phyloP scores from a whole-genome alignment of 768 basidiomycete genomes.

The Rhodocollybia butyracea region DNA sequence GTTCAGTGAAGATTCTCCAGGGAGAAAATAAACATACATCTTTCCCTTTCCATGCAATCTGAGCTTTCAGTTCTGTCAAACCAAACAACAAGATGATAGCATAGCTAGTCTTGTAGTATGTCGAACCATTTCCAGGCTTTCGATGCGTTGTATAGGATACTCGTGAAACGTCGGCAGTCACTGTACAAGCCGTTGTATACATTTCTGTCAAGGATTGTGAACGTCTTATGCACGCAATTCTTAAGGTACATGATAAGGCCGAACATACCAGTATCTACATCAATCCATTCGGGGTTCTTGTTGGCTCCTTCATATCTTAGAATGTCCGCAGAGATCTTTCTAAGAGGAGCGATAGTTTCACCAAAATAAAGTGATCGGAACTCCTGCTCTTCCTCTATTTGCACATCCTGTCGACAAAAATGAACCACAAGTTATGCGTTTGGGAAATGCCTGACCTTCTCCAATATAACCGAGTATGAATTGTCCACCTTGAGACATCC shows the following conservation, averaged over 20 bases:
- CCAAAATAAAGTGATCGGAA: not conserved
- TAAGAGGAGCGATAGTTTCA: not conserved
- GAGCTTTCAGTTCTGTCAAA: conserved; percentile 49
- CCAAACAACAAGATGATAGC: conserved; percentile 51
- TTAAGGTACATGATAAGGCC: not conserved
- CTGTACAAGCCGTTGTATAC: conserved; percentile 20
- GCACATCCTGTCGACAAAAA: not conserved
- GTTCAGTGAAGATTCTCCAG: not conserved
- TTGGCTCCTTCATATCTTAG: not conserved
- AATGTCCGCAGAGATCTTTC: not conserved
- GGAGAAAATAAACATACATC: conserved; percentile 30
- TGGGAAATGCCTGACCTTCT: conserved; percentile 17
- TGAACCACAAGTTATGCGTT: not conserved
- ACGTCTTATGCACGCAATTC: not conserved
- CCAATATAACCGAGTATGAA: conserved; percentile 25
- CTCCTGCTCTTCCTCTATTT: not conserved
- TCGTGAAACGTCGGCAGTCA: conserved; percentile 23
- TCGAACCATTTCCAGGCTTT: not conserved
- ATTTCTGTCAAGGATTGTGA: conserved; percentile 11
- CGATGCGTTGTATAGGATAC: not conserved
- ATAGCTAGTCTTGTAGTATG: conserved; percentile 30
- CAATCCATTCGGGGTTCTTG: not conserved
- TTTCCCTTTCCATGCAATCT: conserved; percentile 50
- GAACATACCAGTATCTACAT: not conserved
- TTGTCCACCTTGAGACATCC: conserved; percentile 22